Base-by-base conservation (phyloP, 805 yeast genomes). In the Candida khao-thaluensis region DNA sequence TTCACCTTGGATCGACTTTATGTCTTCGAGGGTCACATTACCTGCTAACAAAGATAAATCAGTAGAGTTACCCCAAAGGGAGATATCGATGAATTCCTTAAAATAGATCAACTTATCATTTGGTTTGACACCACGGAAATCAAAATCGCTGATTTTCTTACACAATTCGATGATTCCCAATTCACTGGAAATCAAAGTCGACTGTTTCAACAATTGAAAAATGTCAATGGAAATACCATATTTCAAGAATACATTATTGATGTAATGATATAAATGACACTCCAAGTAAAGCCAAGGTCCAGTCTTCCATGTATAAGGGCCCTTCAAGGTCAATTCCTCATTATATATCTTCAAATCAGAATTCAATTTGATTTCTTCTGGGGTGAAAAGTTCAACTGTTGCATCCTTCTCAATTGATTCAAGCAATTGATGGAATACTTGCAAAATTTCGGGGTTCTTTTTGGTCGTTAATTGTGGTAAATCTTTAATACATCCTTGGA, bases 51-150 rank as follows among this genome's bases (percentile, higher is more conserved):
- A 67, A 0, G 97, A 88, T 54, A 93, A 73, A 61, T 93, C 99
- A 3, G 97, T 87, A 14, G 98, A 97, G 61, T 93, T 93, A 18
- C 99, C 99, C 99, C 99, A 93, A 38, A 93, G 64, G 0, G 96
- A 86, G 40, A 91, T 77, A 56, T 89, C 95, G 30, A 85, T 64
- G 46, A 90, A 85, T 58, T 93, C 99, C 45, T 72, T 76, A 69
- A 89, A 90, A 31, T 88, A 65, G 9, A 82, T 51, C 44, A 70
- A 59, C 45, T 81, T 59, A 0, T 73, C 59, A 1, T 44, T 44
- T 41, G 70, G 75, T 3, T 55, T 33, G 36, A 36, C 20, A 41
- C 30, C 14, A 53, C 48, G 45, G 59, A 63, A 30, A 42, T 44
- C 26, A 47, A 51, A 37, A 79, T 57, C 30, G 62, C 69, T 48